Evolutionary conservation across 2,329 filamentous ascomycete species (phyloP), one percentile per base, ranked within the genome.

Genomic region (Aspergillus tanneri): DNA sequence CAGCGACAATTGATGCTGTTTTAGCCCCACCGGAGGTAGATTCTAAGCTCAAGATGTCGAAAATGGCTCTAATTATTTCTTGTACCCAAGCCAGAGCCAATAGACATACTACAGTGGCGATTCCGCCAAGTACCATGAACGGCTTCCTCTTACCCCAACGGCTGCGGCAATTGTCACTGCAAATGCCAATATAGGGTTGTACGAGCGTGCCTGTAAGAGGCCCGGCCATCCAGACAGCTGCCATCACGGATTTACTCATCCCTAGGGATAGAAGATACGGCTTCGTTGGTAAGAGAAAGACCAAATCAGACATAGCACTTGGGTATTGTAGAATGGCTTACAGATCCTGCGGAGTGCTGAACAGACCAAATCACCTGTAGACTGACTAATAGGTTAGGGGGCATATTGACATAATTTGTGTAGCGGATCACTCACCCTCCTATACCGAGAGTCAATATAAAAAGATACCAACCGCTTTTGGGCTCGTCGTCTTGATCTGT

Each of bases 291-390:
- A n/a, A n/a, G n/a, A n/a, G n/a, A n/a, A n/a, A n/a, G n/a, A n/a
- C n/a, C n/a, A n/a, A 44, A 12, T 22, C 32, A 47, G 36, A 14
- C 28, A 25, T 4, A 16, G 30, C 52, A 12, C 46, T 30, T 30
- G 9, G 41, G 16, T 18, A 14, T n/a, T 19, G 2, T 11, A 5
- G 7, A 6, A 22, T n/a, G n/a, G 71, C 77, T 63, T 67, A 81
- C 78, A 44, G 92, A 96, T 60, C 91, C 91, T 73, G 95, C 92
- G 44, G 90, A 95, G 34, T 96, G 78, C 70, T 97, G 92, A 34
- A 96, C 90, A 1, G 90, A 92, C 92, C 92, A 97, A 22, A 92
- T 90, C 58, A 97, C 87, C 72, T 97, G 92, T 53, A 97, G 76
- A 19, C 89, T 79, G n/a, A n/a, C n/a, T n/a, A n/a, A n/a, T n/a